Evolutionary conservation across 1,284 basidiomycete genomes (phyloP).

Genomic region (Rhodotorula sp.): DNA sequence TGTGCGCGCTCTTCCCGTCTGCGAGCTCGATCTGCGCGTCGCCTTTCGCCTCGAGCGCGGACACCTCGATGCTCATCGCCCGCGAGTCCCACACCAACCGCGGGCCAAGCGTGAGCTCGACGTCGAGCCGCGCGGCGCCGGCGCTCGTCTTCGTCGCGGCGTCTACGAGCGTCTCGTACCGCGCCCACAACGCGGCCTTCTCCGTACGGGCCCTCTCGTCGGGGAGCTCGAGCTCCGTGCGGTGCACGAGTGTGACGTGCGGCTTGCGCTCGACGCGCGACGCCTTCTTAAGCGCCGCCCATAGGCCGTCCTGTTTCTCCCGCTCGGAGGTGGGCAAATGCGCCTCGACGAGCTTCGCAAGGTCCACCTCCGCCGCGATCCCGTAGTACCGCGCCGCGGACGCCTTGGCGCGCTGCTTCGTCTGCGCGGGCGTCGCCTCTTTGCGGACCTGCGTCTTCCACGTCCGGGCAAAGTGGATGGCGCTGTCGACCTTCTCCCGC

Average conservation of each 20-base stretch:
- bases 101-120: constrained; percentile 59
- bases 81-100: constrained; percentile 73
- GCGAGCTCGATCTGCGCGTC: constrained; percentile 31
- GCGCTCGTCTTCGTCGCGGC: neutral
- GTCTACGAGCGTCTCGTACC: constrained; percentile 19
- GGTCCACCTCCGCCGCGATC: constrained; percentile 70
- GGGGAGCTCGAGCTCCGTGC: constrained; percentile 57
- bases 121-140: constrained; percentile 57
- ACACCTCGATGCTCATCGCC: constrained; percentile 68
- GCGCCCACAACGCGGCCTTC: constrained; percentile 48
- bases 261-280: constrained; percentile 65
- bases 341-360: constrained; percentile 58
- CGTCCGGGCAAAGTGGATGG: constrained; percentile 59
- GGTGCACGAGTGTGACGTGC: constrained; percentile 86
- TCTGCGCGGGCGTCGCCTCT: constrained; percentile 45
- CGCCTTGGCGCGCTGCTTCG: constrained; percentile 46
- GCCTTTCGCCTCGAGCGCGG: constrained; percentile 19
- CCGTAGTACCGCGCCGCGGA: constrained; percentile 66
- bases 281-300: constrained; percentile 38
- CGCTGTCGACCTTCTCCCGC: constrained; percentile 63
- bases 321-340: constrained; percentile 44
- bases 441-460: constrained; percentile 54
- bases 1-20: constrained; percentile 57
- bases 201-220: constrained; percentile 41
- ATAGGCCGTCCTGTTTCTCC: neutral